A percentile compares a stretch with the other conserved stretches of the same genome.
Evolutionary conservation across 768 basidiomycete genomes (phyloP).

Genomic region (Termitomyces sp.): DNA sequence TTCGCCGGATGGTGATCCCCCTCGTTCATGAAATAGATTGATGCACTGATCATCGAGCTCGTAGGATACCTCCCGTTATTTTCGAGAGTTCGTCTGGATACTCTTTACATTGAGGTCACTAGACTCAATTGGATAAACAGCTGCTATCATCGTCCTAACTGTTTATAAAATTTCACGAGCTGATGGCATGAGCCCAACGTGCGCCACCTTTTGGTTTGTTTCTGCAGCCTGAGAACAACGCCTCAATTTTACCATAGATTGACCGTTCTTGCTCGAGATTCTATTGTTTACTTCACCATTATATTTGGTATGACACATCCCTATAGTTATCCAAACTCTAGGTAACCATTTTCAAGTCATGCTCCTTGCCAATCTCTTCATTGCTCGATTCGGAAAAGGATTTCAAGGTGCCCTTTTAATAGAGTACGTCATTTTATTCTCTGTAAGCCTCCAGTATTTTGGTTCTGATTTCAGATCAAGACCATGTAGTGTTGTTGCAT

Average conservation of each 20-base stretch:
- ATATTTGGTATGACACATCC: neutral
- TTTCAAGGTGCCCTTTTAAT: slow-evolving; percentile 3
- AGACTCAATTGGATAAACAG: neutral
- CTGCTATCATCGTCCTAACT: neutral
- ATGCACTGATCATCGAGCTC: neutral
- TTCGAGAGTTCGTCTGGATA: neutral
- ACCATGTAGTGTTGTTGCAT: slow-evolving; percentile 3
- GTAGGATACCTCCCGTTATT: slow-evolving; percentile 4
- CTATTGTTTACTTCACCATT: slow-evolving; percentile 1
- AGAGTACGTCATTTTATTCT: neutral
- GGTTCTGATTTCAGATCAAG: neutral
- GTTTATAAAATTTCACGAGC: slow-evolving; percentile 1
- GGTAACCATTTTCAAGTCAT: neutral
- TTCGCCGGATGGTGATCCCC: neutral
- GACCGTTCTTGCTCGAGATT: slow-evolving; percentile 2
- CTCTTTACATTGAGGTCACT: neutral
- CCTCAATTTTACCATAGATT: neutral
- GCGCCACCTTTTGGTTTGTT: neutral
- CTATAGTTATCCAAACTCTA: neutral
- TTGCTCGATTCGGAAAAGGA: slow-evolving; percentile 3
- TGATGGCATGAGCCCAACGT: slow-evolving; percentile 1
- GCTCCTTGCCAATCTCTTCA: slow-evolving; percentile 1
- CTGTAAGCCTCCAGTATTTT: neutral
- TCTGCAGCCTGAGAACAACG: neutral
- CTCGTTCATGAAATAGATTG: neutral